Base-by-base conservation (phyloP, 2,329 filamentous ascomycete genomes). In the Phialophora verrucosa region DNA sequence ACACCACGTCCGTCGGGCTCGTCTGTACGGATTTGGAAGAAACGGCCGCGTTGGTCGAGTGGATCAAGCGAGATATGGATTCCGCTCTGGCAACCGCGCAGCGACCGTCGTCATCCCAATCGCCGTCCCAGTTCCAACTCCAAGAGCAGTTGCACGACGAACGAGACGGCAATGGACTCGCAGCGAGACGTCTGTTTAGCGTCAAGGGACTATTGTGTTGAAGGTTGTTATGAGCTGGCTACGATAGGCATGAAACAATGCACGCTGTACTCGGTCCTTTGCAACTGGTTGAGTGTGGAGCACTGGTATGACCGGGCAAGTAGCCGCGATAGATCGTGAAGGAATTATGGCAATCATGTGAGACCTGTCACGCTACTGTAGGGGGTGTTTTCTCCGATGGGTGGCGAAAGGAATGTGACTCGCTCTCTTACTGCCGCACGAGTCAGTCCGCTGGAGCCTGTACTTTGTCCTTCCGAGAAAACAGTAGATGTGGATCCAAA, bases 61-160 rank as follows among this genome's bases (percentile, higher is more conserved):
- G 59, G 47, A 29, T 61, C 31, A 53, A n/a, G 31, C 44, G 20
- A 10, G 59, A 61, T 20, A 25, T 44, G 38, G 38, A 44, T 44
- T n/a, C 17, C 38, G 7, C 14, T 44, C 14, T n/a, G 38, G 6
- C 38, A 8, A n/a, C 6, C 4, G 6, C 38, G 38, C 17, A 44
- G 6, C 38, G 38, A n/a, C 17, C 38, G 17, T 44, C 5, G 17
- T 5, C 10, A n/a, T 20, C 38, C 5, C 38, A 44, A 7, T n/a
- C 17, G 17, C 17, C 8, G 6, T n/a, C 6, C 17, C 17, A 44
- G 1, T 44, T 17, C 2, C 38, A 20, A n/a, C 14, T 5, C 2
- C 14, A 44, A n/a, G 5, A 44, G 38, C 38, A 8, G 17, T n/a
- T 44, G 14, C 38, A 17, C 17, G 6, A n/a, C 4, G 38, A 44